Base-by-base conservation (phyloP, 352 stramenopile genomes). In the Phytophthora podocarpi region DNA sequence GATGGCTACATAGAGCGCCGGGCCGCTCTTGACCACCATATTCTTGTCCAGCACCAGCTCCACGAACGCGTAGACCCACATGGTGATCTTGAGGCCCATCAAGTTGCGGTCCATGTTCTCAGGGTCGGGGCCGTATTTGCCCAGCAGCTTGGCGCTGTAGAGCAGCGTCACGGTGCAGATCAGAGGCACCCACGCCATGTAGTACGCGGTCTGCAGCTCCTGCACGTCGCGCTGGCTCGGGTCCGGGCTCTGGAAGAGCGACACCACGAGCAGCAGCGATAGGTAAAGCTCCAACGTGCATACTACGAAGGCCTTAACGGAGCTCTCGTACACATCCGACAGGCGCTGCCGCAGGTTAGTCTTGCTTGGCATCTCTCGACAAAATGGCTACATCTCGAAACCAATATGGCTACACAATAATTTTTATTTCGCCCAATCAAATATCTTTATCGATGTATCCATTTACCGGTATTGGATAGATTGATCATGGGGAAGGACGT, bases 61-160 rank as follows among this genome's bases (percentile, higher is more conserved):
- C 27, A 67, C 47, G 41, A 85, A 72, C 43, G 68, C 67, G 50
- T 76, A 70, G 30, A 78, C 34, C 68, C 71, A 88, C 56, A 77
- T 82, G 20, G 70, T 35, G 36, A 88, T 55, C 72, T 88, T 88
- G 40, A 76, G 53, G 0, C 55, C 45, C 18, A 80, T 73, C n/a
- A 88, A 27, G 36, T 84, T 79, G 32, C 64, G 68, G 46, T 88
- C 78, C 0, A 88, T 67, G 50, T 81, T 81, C 24, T 85, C 67
- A 3, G 61, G 68, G 12, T 64, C 24, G 3, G 72, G 74, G 9
- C 73, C 74, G 41, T 74, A 74, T 5, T 64, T 57, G 26, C 70
- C 67, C 24, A 67, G 35, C 9, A 88, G n/a, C 20, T 65, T 60
- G 36, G 64, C 55, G 18, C 76, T 69, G 41, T 83, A 78, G 1